Conservation (phyloP, 2,329 filamentous ascomycete genomes). For the Botrytis sinoallii region DNA sequence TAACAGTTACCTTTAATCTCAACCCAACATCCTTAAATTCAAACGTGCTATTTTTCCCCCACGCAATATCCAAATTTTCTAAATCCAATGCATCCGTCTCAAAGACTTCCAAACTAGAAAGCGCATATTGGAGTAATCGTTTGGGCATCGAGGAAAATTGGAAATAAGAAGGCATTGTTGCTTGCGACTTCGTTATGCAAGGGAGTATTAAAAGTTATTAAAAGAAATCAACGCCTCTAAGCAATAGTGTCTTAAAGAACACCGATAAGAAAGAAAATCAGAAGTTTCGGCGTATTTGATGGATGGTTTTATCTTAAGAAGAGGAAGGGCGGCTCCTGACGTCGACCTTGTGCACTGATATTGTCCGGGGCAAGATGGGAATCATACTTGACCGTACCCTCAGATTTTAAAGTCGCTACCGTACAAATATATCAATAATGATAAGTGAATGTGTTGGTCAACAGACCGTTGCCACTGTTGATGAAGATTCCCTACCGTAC, state of each 20-base stretch:
- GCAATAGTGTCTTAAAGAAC: background rate
- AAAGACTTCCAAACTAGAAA: conserved; percentile 79
- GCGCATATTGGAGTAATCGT: conserved; percentile 79
- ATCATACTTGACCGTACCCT: conserved; percentile 16
- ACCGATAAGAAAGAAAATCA: conserved; percentile 3
- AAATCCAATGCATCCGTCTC: conserved; percentile 84
- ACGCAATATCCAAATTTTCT: conserved; percentile 78
- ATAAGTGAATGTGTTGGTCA: background rate
- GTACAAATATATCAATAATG: background rate
- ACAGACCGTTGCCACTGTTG: background rate
- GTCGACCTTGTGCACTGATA: conserved; percentile 30
- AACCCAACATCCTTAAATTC: conserved; percentile 86
- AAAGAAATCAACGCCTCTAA: conserved; percentile 13
- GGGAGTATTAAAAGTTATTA: background rate
- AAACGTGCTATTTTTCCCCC: conserved; percentile 77
- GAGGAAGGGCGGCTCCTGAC: conserved; percentile 28
- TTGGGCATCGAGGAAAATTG: conserved; percentile 71
- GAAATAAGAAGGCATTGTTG: conserved; percentile 39
- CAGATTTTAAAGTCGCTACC: background rate
- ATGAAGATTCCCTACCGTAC: background rate
- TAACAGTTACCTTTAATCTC: conserved; percentile 63
- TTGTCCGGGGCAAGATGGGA: conserved; percentile 11
- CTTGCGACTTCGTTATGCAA: conserved; percentile 14
- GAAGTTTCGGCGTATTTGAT: conserved; percentile 8
- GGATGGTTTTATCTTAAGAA: conserved; percentile 25